Conservation (phyloP, 2,329 filamentous ascomycete species). For the Ophiostoma ulmi region DNA sequence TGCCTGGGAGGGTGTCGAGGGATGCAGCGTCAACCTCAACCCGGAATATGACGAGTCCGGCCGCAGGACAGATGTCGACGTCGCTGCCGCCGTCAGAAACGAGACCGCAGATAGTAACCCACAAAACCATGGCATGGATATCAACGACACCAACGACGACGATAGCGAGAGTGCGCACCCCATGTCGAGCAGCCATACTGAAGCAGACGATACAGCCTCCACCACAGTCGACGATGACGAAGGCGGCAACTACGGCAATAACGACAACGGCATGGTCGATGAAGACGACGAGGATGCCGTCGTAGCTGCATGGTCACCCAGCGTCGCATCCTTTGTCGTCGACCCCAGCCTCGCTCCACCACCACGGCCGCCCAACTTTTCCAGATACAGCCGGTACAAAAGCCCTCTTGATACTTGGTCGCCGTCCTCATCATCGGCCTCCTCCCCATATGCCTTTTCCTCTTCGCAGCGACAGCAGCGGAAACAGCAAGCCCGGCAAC, state of each 20-base stretch:
- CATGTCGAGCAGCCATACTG: slow-evolving; percentile 16
- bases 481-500: background rate
- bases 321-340: slow-evolving; percentile 17
- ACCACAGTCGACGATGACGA: slow-evolving; percentile 14
- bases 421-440: background rate
- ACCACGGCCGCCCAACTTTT: background rate
- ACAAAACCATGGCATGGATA: background rate
- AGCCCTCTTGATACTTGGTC: background rate
- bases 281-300: slow-evolving; percentile 20
- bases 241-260: background rate
- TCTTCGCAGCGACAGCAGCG: background rate
- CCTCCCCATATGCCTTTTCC: background rate
- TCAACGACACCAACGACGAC: background rate
- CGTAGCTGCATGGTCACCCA: slow-evolving; percentile 20
- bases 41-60: slow-evolving; percentile 18
- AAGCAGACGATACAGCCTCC: slow-evolving; percentile 10
- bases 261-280: background rate
- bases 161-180: slow-evolving; percentile 17
- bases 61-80: slow-evolving; percentile 5
- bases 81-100: background rate
- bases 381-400: background rate
- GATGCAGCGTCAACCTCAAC: slow-evolving; percentile 22
- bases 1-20: slow-evolving; percentile 24
- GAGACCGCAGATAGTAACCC: background rate
- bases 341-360: background rate